Evolutionary conservation across 1,139 yeast genomes (phyloP), one percentile per base, ranked within the genome.

Genomic region (Candida dubliniensis): DNA sequence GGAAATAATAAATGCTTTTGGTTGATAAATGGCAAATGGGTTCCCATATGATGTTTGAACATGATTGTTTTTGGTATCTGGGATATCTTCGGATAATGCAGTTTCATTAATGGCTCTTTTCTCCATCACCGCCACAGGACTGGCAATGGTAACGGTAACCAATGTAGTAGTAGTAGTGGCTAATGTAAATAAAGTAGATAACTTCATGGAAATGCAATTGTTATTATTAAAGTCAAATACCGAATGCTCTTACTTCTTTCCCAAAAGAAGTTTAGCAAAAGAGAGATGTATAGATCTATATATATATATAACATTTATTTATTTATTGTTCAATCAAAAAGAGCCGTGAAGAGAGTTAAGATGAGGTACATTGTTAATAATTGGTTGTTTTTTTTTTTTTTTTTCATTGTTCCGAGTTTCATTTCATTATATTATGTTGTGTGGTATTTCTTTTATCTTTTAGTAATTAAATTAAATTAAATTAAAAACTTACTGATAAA

Each of bases 1-100:
- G 47, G 82, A 77, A 45, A 81, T 66, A 47, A 82, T 62, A 51
- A 82, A 65, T 8, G 75, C 80, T 58, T 77, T 72, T 42, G 88
- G 88, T 49, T 67, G 69, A 56, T 69, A 71, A n/a, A 66, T 45
- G 4, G 74, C 69, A 42, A 49, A 61, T n/a, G 69, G 71, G 47
- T 62, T 64, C 30, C 66, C 69, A 45, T 58, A 60, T 8, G 64
- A 49, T n/a, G 66, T 49, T 40, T 61, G 57, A 27, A 64, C 41
- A 40, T 60, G 51, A 29, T 56, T 50, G 36, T 55, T 50, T 24
- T 58, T 40, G 11, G 60, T 45, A 5, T 38, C 32, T 11, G 48
- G 46, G 25, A 47, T 46, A 18, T 46, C 50, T 12, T 46, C 52
- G 29, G 39, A 51, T 34, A 54, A 51, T 7, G 50, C 55, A 11